These are phyloP conservation scores for Neocatenulostroma microsporum DNA, from an alignment of 2,329 filamentous ascomycete genomes.

Conservation along the genomic window DNA sequence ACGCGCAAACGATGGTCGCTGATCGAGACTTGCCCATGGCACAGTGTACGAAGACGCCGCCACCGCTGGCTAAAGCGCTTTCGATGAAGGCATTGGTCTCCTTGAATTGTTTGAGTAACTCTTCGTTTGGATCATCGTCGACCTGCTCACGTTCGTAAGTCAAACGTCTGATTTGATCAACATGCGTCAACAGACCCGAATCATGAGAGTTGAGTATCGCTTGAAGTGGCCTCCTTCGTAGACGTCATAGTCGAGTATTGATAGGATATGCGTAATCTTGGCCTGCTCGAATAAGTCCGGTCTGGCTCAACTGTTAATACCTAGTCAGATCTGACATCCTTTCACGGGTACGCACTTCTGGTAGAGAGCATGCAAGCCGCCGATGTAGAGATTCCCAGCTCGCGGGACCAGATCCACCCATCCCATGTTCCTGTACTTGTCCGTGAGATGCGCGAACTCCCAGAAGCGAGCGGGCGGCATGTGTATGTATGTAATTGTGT, in stretches of 20 bases:
- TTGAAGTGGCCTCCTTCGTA: conserved; percentile 30
- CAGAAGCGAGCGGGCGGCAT: conserved; percentile 17
- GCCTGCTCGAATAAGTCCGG: conserved; percentile 50
- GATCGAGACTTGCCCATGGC: conserved; percentile 93
- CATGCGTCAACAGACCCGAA: no score
- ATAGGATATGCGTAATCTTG: conserved; percentile 80
- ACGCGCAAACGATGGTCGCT: conserved; percentile 72
- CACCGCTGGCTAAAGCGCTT: conserved; percentile 53
- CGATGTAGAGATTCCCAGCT: conserved; percentile 32
- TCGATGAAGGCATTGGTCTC: conserved; percentile 66
- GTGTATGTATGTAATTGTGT: no score
- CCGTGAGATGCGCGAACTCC: conserved; percentile 23
- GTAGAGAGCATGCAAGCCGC: conserved; percentile 36
- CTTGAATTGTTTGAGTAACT: conserved; percentile 72
- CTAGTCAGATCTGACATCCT: no score
- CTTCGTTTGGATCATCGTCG: conserved; percentile 79
- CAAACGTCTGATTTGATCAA: no score
- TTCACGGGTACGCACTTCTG: no score
- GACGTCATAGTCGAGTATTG: conserved; percentile 59
- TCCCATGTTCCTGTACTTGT: conserved; percentile 24
- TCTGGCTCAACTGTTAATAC: no score
- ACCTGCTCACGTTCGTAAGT: no score
- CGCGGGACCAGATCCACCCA: conserved; percentile 33
- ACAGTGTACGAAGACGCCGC: conserved; percentile 62
- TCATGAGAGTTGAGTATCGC: conserved; percentile 17